Conservation (phyloP, 176 grass and related monocot genomes). For the Rhynchospora pubera region DNA sequence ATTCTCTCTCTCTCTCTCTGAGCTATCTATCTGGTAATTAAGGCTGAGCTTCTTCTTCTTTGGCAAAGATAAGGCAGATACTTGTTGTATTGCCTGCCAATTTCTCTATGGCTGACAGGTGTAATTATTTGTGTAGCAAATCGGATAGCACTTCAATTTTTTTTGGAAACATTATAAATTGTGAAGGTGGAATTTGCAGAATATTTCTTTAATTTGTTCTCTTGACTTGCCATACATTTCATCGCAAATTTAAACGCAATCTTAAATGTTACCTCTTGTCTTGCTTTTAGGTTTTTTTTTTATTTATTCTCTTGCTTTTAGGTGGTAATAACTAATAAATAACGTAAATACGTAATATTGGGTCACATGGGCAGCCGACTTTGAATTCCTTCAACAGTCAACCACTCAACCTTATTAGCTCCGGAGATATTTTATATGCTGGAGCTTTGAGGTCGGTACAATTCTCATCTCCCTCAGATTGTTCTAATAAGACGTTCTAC, state of each 20-base stretch:
- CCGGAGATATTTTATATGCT: not conserved
- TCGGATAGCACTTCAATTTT: too few species aligned
- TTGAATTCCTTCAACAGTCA: not conserved
- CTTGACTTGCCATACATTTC: not conserved
- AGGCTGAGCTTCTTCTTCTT: not conserved
- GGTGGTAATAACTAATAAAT: not conserved
- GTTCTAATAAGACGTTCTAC: too few species aligned
- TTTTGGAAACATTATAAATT: too few species aligned
- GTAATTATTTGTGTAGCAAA: not conserved
- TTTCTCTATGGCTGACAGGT: not conserved
- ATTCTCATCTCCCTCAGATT: not conserved
- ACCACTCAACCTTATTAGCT: too few species aligned
- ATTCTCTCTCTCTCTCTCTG: not conserved
- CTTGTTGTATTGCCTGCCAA: not conserved
- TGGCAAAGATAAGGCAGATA: not conserved
- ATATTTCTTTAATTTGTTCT: not conserved
- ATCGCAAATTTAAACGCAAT: not conserved
- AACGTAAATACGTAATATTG: not conserved
- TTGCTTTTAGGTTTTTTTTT: not conserved
- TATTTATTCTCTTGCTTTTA: not conserved
- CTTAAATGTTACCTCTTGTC: not conserved
- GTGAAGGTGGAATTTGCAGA: too few species aligned
- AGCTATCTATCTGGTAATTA: not conserved
- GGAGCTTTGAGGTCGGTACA: not conserved
- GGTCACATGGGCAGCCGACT: not conserved